Evolutionary conservation across 495 filamentous ascomycete species (phyloP), one percentile per base, ranked within the genome.

Genomic region (Daldinia caldariorum): DNA sequence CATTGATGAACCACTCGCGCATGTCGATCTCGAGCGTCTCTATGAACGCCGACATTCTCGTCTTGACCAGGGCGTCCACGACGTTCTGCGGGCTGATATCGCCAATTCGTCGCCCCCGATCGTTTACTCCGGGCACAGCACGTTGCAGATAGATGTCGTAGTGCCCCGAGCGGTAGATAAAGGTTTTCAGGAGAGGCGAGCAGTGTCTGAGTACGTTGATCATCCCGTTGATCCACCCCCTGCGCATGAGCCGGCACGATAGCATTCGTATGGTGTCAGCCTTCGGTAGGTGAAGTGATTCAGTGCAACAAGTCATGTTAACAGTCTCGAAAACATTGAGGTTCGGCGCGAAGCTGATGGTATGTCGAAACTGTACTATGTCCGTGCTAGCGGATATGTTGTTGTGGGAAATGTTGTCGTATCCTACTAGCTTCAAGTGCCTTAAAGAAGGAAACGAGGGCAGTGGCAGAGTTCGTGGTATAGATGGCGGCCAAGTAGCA

Each of bases 1-100:
- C 26, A 3, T 4, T 45, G 16, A 9, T 6, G 41, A 45, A 45
- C n/a, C 35, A 18, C 12, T 53, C 61, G 12, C 60, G 49, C 5
- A 63, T 29, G 16, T 64, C 61, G 18, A 64, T 32, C 51, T 57
- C 39, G n/a, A 63, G 49, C 3, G 37, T 43, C 8, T 54, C 13
- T 6, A 63, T 20, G 2, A 1, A 29, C 3, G 0, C 3, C 2
- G 18, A 5, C 12, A 22, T 4, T 0, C 0, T 0, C 4, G 22
- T 8, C 9, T 6, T 4, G n/a, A 14, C 6, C 1, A 65, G 41
- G 1, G 14, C 1, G 7, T 57, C 4, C 3, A 58, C 1, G 6
- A 39, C 16, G 7, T 58, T n/a, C 43, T 18, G 20, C 18, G 43
- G 43, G 13, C 3, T 12, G 0, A 47, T 18, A 12, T 34, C 35